Evolutionary conservation across 805 yeast species (phyloP).

Genomic region (Ogataea naganishii): DNA sequence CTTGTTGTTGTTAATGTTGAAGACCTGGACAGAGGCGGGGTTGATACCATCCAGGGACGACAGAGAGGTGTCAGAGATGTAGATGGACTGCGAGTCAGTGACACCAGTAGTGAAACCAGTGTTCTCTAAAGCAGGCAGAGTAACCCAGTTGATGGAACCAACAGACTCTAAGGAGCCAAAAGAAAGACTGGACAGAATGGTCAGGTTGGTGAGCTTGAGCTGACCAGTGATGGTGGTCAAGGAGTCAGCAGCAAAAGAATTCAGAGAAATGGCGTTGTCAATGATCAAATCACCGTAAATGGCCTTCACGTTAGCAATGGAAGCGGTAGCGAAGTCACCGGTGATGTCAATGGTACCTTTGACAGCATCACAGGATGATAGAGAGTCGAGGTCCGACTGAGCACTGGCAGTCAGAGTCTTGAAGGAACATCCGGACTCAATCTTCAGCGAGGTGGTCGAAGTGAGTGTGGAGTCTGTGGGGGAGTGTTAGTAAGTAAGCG

Average conservation of each 20-base stretch:
- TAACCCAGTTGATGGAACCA: conserved; percentile 70
- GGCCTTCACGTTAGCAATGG: conserved; percentile 67
- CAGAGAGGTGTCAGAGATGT: conserved; percentile 68
- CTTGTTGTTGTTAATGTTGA: conserved; percentile 87
- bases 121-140: conserved; percentile 74
- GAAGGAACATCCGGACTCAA: conserved; percentile 61
- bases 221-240: conserved; percentile 68
- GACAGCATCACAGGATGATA: conserved; percentile 68
- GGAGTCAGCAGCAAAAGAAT: conserved; percentile 67
- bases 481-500: conserved; percentile 2
- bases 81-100: conserved; percentile 60
- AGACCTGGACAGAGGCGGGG: conserved; percentile 37
- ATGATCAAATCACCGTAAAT: conserved; percentile 70
- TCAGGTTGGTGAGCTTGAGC: conserved; percentile 53
- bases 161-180: conserved; percentile 76
- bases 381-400: conserved; percentile 67
- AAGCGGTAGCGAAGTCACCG: conserved; percentile 56
- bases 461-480: conserved; percentile 41
- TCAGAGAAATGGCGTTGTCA: conserved; percentile 55
- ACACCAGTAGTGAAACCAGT: conserved; percentile 67
- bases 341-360: conserved; percentile 69
- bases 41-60: conserved; percentile 59
- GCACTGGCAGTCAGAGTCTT: conserved; percentile 63
- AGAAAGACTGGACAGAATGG: conserved; percentile 57
- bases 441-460: conserved; percentile 36